Evolutionary conservation across 1,284 basidiomycete species (phyloP), one percentile per base, ranked within the genome.

Genomic region (Chondrostereum purpureum): DNA sequence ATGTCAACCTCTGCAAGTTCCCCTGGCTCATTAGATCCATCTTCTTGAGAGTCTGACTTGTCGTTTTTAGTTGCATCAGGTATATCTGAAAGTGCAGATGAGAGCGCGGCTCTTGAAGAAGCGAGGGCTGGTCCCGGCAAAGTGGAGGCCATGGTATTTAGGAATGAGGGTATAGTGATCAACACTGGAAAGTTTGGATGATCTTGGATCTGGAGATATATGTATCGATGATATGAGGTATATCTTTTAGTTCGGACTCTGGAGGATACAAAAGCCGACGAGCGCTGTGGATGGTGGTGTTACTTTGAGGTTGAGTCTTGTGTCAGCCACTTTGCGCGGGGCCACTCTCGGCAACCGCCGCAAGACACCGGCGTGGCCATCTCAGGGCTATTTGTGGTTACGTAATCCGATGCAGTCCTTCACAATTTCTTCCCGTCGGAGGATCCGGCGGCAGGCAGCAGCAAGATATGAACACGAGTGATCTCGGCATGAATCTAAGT

Each of bases 1-100:
- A 87, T 88, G 58, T 86, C 81, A 35, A 86, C 72, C 61, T 88
- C 86, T 61, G 87, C 83, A 44, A 86, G 78, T 66, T 89, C 84
- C 49, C 83, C 86, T 8, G 77, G 76, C 60, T 89, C 86, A 5
- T 61, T 44, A 35, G 66, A 61, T 6, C 71, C 67, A 17, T 68
- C 70, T 37, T 65, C 64, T 42, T 61, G 58, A 41, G 53, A 54
- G 33, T 55, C 50, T 8, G n/a, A n/a, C n/a, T 31, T 31, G n/a
- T n/a, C n/a, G 22, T 45, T 52, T 23, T 58, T 57, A 46, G 60
- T 56, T 21, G 56, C 51, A 44, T 67, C 57, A 17, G 74, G 67
- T 55, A 80, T 68, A 50, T 80, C 83, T 35, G 77, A 68, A 27
- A 88, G 61, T 13, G 86, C 86, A 45, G 83, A 74, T 37, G 71